Evolutionary conservation across 495 filamentous ascomycete genomes (phyloP).

Genomic region (Geopyxis carbonaria): DNA sequence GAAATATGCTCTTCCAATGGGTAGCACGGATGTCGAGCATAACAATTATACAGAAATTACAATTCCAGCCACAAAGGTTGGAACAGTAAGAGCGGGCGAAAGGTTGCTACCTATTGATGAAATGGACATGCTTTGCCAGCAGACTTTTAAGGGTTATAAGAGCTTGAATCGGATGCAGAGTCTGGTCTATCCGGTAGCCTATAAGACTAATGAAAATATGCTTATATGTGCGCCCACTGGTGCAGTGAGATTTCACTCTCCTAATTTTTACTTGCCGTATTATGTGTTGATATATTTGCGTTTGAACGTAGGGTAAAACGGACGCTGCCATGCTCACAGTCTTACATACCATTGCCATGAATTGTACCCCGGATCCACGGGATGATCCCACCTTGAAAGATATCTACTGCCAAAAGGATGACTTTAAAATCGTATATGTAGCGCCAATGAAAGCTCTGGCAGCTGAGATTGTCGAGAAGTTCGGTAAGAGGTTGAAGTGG

Average conservation of each 20-base stretch:
- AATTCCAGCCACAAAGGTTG: slow-evolving; percentile 70
- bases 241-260: slow-evolving; percentile 37
- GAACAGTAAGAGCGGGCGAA: slow-evolving; percentile 47
- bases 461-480: slow-evolving; percentile 87
- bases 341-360: slow-evolving; percentile 72
- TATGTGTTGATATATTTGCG: slow-evolving; percentile 1
- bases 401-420: slow-evolving; percentile 59
- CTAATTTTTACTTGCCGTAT: neutral
- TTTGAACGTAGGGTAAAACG: slow-evolving; percentile 61
- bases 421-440: slow-evolving; percentile 97
- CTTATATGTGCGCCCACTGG: slow-evolving; percentile 95
- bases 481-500: slow-evolving; percentile 87
- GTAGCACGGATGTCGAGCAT: slow-evolving; percentile 42
- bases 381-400: slow-evolving; percentile 57
- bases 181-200: slow-evolving; percentile 85
- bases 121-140: slow-evolving; percentile 74
- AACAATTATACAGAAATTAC: slow-evolving; percentile 72
- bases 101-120: slow-evolving; percentile 61
- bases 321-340: slow-evolving; percentile 96
- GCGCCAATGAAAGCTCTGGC: slow-evolving; percentile 97
- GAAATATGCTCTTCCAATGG: slow-evolving; percentile 57
- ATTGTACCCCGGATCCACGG: slow-evolving; percentile 57
- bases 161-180: slow-evolving; percentile 95
- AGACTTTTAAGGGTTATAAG: slow-evolving; percentile 92
- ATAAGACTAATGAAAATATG: slow-evolving; percentile 95